Conservation (phyloP, 108 stramenopile species). For the Asterionellopsis glacialis region DNA sequence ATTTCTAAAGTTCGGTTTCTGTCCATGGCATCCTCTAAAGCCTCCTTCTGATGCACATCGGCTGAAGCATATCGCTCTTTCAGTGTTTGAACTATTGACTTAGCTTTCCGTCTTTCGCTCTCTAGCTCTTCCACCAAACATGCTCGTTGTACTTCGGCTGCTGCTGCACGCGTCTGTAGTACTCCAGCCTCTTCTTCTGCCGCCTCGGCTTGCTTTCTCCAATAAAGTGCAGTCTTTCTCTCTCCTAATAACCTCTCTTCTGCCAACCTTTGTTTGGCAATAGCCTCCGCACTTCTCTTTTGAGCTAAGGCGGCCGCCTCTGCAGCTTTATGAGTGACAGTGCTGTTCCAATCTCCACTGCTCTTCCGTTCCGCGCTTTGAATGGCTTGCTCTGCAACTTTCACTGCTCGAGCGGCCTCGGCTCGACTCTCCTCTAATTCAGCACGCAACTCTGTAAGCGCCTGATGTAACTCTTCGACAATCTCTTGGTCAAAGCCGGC, state of each 20-base stretch:
- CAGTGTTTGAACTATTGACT: slow-evolving; percentile 28
- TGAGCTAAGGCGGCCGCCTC: slow-evolving; percentile 88
- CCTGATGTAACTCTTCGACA: slow-evolving; percentile 84
- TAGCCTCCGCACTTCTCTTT: slow-evolving; percentile 77
- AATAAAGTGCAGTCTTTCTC: slow-evolving; percentile 45
- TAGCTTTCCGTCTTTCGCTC: slow-evolving; percentile 41
- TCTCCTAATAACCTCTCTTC: slow-evolving; percentile 72
- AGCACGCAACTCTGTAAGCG: slow-evolving; percentile 57
- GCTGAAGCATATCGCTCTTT: slow-evolving; percentile 27
- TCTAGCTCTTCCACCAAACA: slow-evolving; percentile 62
- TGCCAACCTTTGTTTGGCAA: slow-evolving; percentile 73
- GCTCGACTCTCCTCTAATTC: slow-evolving; percentile 84
- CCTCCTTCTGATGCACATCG: slow-evolving; percentile 29
- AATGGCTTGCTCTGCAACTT: slow-evolving; percentile 89
- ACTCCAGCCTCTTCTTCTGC: slow-evolving; percentile 75
- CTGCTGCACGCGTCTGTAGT: slow-evolving; percentile 73
- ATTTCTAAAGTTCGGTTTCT: slow-evolving; percentile 46
- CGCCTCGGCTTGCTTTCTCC: slow-evolving; percentile 67
- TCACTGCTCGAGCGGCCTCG: slow-evolving; percentile 84
- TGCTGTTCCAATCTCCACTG: slow-evolving; percentile 78
- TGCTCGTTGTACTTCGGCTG: slow-evolving; percentile 75
- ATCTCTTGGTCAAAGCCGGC: slow-evolving; percentile 83
- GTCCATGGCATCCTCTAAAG: slow-evolving; percentile 25
- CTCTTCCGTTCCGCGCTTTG: slow-evolving; percentile 83
- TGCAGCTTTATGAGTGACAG: slow-evolving; percentile 88